A percentile compares a stretch with the other conserved stretches of the same genome.
Conservation (phyloP, 768 basidiomycete genomes). For the Lentinus brumalis region DNA sequence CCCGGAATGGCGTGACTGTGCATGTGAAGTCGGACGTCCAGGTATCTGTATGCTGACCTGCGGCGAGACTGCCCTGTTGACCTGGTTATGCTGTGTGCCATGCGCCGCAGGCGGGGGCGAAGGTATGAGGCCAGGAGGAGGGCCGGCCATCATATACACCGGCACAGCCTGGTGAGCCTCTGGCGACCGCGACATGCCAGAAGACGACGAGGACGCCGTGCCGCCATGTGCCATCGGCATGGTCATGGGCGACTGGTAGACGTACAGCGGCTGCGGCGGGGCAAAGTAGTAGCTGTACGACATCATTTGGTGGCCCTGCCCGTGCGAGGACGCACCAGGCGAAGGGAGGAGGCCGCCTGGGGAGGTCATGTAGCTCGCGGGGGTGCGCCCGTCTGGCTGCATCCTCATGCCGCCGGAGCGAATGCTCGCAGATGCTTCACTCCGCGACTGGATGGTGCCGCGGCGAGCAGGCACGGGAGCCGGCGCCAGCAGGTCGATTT, state of each 20-base stretch:
- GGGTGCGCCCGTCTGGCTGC: constrained; percentile 10
- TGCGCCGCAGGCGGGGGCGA: constrained; percentile 10
- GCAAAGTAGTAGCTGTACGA: constrained; percentile 27
- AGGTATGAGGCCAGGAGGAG: constrained; percentile 19
- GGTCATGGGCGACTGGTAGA: constrained; percentile 21
- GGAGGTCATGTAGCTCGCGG: constrained; percentile 20
- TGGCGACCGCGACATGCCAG: neutral
- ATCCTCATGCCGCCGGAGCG: neutral
- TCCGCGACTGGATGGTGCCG: constrained; percentile 3
- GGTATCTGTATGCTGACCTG: neutral
- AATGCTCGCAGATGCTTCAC: constrained; percentile 7
- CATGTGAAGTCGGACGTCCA: neutral
- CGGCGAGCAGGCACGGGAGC: neutral
- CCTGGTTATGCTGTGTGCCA: neutral
- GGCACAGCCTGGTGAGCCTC: constrained; percentile 20
- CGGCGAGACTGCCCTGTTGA: constrained; percentile 1
- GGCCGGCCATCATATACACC: constrained; percentile 26
- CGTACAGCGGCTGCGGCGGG: constrained; percentile 23
- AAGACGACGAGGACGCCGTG: constrained; percentile 1
- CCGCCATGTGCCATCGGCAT: constrained; percentile 3
- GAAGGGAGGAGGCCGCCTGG: constrained; percentile 16
- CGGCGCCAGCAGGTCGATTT: constrained; percentile 28
- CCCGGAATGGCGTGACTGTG: neutral
- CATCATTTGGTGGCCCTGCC: constrained; percentile 22
- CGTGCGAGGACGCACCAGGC: constrained; percentile 24